These are phyloP conservation scores for Periconia sp. DNA, from an alignment of 2,329 filamentous ascomycete genomes.

Conservation along the genomic window DNA sequence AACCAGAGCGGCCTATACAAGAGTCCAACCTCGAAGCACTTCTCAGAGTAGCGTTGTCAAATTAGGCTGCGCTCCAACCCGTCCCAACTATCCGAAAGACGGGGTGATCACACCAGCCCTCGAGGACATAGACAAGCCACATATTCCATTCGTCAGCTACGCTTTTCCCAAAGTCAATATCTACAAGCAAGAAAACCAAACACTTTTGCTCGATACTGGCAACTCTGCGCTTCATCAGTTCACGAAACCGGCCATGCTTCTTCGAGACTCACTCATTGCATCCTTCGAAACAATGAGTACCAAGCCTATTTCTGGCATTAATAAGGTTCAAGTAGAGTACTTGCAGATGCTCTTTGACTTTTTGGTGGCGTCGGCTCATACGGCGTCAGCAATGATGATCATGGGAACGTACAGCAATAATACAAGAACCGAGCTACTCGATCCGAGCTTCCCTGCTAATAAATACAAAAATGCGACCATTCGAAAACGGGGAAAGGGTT, in stretches of 20 bases:
- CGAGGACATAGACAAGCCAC: background rate
- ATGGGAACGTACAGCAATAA: background rate
- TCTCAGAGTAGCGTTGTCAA: background rate
- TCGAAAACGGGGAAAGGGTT: background rate
- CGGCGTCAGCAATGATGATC: background rate
- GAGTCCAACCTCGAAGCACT: background rate
- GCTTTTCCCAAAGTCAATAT: background rate
- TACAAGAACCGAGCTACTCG: background rate
- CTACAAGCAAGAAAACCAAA: background rate
- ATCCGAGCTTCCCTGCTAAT: background rate
- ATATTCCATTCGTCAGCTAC: background rate
- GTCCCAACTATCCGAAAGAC: background rate
- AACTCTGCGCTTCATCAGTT: background rate
- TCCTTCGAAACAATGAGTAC: background rate
- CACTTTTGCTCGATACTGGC: background rate
- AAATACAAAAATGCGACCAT: background rate
- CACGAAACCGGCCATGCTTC: background rate
- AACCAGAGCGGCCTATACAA: background rate
- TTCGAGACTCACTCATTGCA: slow-evolving; percentile 1
- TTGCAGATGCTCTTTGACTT: background rate
- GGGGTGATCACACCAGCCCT: background rate
- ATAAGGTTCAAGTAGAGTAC: background rate
- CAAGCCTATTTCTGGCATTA: background rate
- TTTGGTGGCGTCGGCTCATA: background rate
- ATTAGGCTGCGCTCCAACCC: background rate